A percentile compares a stretch with the other conserved stretches of the same genome.
Conservation (phyloP, 2,329 filamentous ascomycete species). For the Harringtonia lauricola region DNA sequence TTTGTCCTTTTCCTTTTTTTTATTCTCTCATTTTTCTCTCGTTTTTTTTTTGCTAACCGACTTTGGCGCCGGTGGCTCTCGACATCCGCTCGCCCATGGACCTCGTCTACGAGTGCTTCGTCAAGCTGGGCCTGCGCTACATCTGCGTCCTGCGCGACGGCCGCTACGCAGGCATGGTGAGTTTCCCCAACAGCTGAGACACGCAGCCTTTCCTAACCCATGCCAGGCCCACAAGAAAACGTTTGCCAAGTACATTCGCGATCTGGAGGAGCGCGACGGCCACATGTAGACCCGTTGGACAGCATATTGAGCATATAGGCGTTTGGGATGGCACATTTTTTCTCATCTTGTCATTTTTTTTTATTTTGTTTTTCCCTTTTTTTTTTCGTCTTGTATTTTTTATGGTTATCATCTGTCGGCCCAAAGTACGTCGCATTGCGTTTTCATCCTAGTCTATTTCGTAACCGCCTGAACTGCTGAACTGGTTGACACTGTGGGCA, state of each 20-base stretch:
- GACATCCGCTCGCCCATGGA: constrained; percentile 89
- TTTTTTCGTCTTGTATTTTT: background rate
- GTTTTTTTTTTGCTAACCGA: no score
- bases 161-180: constrained; percentile 76
- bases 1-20: no score
- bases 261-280: constrained; percentile 46
- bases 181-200: constrained; percentile 18
- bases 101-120: constrained; percentile 91
- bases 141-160: constrained; percentile 82
- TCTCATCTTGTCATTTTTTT: background rate
- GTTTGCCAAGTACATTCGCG: constrained; percentile 89
- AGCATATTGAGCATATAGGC: background rate
- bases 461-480: no score
- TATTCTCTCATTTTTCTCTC: no score
- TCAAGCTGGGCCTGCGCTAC: constrained; percentile 84
- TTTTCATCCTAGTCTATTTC: no score
- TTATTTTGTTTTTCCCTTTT: background rate
- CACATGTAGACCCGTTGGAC: background rate
- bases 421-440: no score
- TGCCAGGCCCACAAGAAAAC: constrained; percentile 83
- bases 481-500: no score
- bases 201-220: background rate
- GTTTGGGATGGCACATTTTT: background rate
- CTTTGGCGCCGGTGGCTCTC: constrained; percentile 75
- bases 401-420: no score